Evolutionary conservation across 257 asterid species (phyloP).

Genomic region (Lithospermum erythrorhizon): DNA sequence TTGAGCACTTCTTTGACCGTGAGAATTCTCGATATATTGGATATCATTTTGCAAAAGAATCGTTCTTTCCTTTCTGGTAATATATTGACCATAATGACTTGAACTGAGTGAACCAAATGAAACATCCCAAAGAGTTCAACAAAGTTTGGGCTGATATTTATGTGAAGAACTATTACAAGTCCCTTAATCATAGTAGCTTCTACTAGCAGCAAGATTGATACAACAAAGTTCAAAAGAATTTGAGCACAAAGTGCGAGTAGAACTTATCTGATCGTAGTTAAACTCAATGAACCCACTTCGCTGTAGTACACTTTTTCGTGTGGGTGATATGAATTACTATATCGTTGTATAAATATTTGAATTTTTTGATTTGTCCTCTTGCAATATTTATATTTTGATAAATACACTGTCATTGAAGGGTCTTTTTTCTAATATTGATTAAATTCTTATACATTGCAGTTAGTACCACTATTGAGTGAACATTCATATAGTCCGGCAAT

Average conservation of each 20-base stretch:
- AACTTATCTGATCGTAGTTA: constrained; percentile 4
- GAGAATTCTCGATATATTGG: constrained; percentile 94
- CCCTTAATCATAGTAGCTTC: constrained; percentile 98
- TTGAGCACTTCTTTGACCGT: constrained; percentile 91
- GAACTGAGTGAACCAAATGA: constrained; percentile 96
- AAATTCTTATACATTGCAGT: no score
- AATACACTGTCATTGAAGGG: no score
- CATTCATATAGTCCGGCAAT: no score
- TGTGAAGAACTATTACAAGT: constrained; percentile 83
- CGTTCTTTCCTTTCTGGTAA: constrained; percentile 69
- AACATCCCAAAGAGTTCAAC: constrained; percentile 79
- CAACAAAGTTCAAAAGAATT: no score
- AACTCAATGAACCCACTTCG: not conserved
- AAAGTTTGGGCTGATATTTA: constrained; percentile 98
- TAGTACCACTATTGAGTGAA: no score
- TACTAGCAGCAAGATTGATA: constrained; percentile 98
- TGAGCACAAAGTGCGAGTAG: constrained; percentile 86
- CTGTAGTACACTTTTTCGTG: not conserved
- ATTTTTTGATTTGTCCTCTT: no score
- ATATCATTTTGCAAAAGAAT: constrained; percentile 82
- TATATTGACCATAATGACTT: constrained; percentile 68
- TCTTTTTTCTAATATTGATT: no score
- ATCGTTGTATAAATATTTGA: no score
- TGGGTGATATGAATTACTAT: not conserved
- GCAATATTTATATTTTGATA: no score